These are phyloP conservation scores for Fusarium papillatum DNA, from an alignment of 2,329 filamentous ascomycete species.

Conservation along the genomic window DNA sequence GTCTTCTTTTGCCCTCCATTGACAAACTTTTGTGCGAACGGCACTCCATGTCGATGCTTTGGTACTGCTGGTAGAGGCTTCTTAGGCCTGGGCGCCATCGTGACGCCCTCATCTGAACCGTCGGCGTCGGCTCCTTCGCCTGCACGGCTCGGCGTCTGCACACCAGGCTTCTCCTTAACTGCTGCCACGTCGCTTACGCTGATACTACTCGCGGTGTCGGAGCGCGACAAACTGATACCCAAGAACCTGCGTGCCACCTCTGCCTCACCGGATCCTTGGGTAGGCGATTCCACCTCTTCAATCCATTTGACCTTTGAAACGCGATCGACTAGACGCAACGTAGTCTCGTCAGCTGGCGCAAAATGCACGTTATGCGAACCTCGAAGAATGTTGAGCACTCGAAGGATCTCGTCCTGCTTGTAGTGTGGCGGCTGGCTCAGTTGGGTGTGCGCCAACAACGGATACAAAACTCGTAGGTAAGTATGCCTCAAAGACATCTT, in stretches of 20 bases:
- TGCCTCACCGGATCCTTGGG: conserved; percentile 51
- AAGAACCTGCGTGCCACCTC: conserved; percentile 71
- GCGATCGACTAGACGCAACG: conserved; percentile 81
- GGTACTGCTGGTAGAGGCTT: conserved; percentile 68
- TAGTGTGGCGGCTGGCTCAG: conserved; percentile 90
- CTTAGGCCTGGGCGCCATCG: conserved; percentile 52
- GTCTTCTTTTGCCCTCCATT: conserved; percentile 53
- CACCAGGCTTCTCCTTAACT: conserved; percentile 85
- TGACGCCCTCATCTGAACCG: conserved; percentile 37
- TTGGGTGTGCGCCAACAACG: conserved; percentile 92
- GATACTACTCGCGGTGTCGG: conserved; percentile 77
- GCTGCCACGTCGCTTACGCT: conserved; percentile 85
- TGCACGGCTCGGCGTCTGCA: conserved; percentile 81
- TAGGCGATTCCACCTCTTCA: conserved; percentile 47
- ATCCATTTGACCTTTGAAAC: conserved; percentile 82
- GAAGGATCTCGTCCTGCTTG: conserved; percentile 87
- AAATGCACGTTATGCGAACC: conserved; percentile 80
- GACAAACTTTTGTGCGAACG: conserved; percentile 51
- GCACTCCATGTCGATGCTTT: conserved; percentile 67
- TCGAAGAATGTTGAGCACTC: conserved; percentile 78
- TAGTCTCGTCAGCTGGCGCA: conserved; percentile 85
- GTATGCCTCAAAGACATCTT: conserved; percentile 85
- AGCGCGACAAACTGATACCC: conserved; percentile 78
- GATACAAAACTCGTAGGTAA: conserved; percentile 93
- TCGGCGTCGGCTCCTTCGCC: conserved; percentile 45